A percentile compares a stretch with the other conserved stretches of the same genome.
These are phyloP conservation scores for Citrullus colocynthis DNA, from an alignment of 306 rosid genomes.

Conservation along the genomic window DNA sequence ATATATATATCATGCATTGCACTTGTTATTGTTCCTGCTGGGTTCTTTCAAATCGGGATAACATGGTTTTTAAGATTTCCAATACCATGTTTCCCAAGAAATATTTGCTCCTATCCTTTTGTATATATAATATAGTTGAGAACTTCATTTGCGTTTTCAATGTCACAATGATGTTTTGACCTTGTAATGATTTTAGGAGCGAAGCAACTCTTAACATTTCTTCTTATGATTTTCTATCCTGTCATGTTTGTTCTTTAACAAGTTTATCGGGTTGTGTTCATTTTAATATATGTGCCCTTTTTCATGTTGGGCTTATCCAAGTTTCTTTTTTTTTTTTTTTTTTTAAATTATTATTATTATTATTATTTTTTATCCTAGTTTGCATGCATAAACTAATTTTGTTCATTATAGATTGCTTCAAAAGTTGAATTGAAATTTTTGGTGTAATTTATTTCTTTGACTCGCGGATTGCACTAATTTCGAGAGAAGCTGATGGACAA, in stretches of 20 bases:
- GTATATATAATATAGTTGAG: not conserved
- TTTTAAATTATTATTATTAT: no score
- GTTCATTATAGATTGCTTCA: not conserved
- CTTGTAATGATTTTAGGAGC: not conserved
- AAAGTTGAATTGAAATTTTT: not conserved
- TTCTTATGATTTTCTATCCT: not conserved
- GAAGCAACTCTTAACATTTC: not conserved
- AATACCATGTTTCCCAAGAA: not conserved
- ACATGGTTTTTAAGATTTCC: not conserved
- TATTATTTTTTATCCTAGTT: not conserved
- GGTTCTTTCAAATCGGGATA: not conserved
- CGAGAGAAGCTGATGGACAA: not conserved
- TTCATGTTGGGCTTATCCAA: not conserved
- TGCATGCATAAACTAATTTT: not conserved
- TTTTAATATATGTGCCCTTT: not conserved
- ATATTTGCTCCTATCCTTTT: not conserved
- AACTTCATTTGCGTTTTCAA: not conserved
- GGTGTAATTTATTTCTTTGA: not conserved
- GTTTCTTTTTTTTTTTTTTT: no score
- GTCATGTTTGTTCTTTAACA: not conserved
- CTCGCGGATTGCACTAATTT: not conserved
- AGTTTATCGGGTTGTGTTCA: not conserved
- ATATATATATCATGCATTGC: not conserved
- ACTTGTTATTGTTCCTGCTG: not conserved
- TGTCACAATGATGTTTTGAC: not conserved